phyloP scores from a whole-genome alignment of 805 yeast species.

The Saccharomycopsis vini region DNA sequence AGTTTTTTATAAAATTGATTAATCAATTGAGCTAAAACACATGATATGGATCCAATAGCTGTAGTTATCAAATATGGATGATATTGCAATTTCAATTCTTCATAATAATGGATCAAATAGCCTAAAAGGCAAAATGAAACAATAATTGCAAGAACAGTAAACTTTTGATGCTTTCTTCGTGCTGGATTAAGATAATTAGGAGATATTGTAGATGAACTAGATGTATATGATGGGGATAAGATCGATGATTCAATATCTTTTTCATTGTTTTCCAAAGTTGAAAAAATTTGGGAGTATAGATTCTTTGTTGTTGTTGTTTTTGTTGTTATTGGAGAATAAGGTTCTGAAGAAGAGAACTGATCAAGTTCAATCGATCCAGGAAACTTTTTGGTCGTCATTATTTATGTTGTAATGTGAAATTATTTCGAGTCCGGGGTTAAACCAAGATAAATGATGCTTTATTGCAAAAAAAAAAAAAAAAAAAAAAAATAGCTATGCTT shows the following conservation, averaged over 20 bases:
- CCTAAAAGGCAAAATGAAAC: not conserved
- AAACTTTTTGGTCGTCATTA: not conserved
- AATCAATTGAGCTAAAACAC: constrained; percentile 17
- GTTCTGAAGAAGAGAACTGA: not conserved
- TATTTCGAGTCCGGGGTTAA: too few species aligned
- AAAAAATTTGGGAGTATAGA: not conserved
- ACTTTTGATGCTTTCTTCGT: constrained; percentile 1
- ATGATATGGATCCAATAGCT: constrained; percentile 16
- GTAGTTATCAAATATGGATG: not conserved
- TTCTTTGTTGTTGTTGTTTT: too few species aligned
- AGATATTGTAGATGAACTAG: too few species aligned
- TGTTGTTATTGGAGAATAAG: constrained; percentile 1
- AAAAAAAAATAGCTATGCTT: not conserved
- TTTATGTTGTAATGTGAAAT: too few species aligned
- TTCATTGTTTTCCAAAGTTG: not conserved
- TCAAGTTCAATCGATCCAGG: not conserved
- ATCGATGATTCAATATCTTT: not conserved
- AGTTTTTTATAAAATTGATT: constrained; percentile 16
- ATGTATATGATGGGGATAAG: too few species aligned
- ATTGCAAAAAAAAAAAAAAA: not conserved
- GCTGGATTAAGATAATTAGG: too few species aligned
- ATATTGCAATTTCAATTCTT: constrained; percentile 3
- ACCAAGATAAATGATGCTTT: not conserved
- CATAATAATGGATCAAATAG: constrained; percentile 9
- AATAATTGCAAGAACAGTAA: not conserved